These are phyloP conservation scores for Nothomitra cinnamomea DNA, from an alignment of 2,329 filamentous ascomycete genomes.

Conservation along the genomic window DNA sequence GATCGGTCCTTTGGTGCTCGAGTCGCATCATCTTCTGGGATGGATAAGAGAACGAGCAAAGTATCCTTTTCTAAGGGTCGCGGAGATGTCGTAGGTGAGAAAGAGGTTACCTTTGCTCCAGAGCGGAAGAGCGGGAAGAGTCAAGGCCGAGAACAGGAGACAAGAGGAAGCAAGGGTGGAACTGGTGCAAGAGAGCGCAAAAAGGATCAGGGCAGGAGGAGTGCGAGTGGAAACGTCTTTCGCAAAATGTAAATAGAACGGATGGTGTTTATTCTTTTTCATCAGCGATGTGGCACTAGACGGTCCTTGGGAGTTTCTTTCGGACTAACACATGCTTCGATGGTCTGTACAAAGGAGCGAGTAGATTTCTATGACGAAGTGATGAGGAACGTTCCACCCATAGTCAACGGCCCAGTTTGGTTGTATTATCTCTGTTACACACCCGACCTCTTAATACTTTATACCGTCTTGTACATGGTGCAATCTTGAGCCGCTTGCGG, in stretches of 20 bases:
- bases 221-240: slow-evolving; percentile 62
- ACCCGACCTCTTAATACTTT: too few relatives aligned
- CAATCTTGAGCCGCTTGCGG: too few relatives aligned
- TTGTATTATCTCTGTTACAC: too few relatives aligned
- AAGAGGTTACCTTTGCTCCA: slow-evolving; percentile 58
- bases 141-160: background rate
- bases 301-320: too few relatives aligned
- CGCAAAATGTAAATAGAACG: slow-evolving; percentile 36
- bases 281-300: too few relatives aligned
- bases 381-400: too few relatives aligned
- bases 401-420: too few relatives aligned
- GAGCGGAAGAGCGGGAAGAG: slow-evolving; percentile 24
- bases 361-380: too few relatives aligned
- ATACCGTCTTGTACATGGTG: too few relatives aligned
- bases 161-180: slow-evolving; percentile 16
- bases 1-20: slow-evolving; percentile 41
- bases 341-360: too few relatives aligned
- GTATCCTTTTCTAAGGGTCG: slow-evolving; percentile 17
- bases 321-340: too few relatives aligned
- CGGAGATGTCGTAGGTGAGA: slow-evolving; percentile 41
- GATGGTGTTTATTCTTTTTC: too few relatives aligned
- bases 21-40: slow-evolving; percentile 21
- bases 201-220: slow-evolving; percentile 35
- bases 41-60: slow-evolving; percentile 4
- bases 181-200: slow-evolving; percentile 7